These are phyloP conservation scores for Aspergillus egyptiacus DNA, from an alignment of 495 filamentous ascomycete genomes.

Conservation along the genomic window DNA sequence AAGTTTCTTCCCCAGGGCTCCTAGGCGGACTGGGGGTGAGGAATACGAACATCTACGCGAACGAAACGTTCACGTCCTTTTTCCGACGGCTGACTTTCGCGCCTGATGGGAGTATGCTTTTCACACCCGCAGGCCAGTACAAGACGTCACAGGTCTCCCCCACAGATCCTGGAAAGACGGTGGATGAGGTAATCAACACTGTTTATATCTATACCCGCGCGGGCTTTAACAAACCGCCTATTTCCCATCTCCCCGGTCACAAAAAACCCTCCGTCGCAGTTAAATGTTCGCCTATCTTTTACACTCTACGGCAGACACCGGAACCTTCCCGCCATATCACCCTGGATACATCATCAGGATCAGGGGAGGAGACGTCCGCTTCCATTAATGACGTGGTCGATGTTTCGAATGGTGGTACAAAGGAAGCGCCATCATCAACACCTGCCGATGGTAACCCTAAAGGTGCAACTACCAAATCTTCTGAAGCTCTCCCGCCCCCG, in stretches of 20 bases:
- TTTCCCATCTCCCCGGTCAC: conserved; percentile 95
- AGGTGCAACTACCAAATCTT: conserved; percentile 46
- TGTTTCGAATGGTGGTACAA: conserved; percentile 51
- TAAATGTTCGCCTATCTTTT: conserved; percentile 85
- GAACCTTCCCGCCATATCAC: conserved; percentile 81
- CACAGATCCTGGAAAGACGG: conserved; percentile 61
- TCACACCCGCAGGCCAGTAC: conserved; percentile 95
- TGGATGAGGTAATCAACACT: conserved; percentile 88
- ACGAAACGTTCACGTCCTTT: conserved; percentile 95
- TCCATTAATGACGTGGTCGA: conserved; percentile 71
- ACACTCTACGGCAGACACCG: conserved; percentile 64
- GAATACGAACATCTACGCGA: conserved; percentile 91
- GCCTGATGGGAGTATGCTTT: conserved; percentile 88
- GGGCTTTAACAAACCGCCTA: conserved; percentile 93
- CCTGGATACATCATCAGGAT: conserved; percentile 82
- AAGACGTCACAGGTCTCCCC: conserved; percentile 68
- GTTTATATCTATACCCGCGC: conserved; percentile 97
- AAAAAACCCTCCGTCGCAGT: conserved; percentile 98
- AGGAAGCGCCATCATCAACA: conserved; percentile 74
- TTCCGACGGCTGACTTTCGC: conserved; percentile 92
- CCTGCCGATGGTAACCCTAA: conserved; percentile 38
- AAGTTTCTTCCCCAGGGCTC: conserved; percentile 69
- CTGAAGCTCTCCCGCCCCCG: conserved; percentile 54
- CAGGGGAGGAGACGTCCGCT: conserved; percentile 74
- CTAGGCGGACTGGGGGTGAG: conserved; percentile 58